These are phyloP conservation scores for Talaromyces atroroseus DNA, from an alignment of 2,329 filamentous ascomycete genomes.

Conservation along the genomic window DNA sequence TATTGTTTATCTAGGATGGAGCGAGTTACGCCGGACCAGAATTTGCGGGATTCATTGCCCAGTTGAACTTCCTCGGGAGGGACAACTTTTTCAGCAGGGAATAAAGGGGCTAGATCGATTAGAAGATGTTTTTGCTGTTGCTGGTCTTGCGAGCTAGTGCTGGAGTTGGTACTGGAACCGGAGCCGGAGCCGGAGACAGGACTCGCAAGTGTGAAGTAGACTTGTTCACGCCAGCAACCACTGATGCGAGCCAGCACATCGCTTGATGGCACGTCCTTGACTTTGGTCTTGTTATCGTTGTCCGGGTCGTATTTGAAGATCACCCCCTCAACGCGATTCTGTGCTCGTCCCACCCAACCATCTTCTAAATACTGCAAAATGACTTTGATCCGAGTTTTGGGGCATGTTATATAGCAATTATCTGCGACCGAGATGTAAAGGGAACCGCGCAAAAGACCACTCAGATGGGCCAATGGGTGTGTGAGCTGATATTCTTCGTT, in stretches of 20 bases:
- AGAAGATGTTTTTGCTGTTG: conserved; percentile 58
- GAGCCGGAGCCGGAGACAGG: conserved; percentile 16
- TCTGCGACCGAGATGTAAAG: conserved; percentile 88
- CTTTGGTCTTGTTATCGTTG: conserved; percentile 70
- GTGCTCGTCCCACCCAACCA: conserved; percentile 85
- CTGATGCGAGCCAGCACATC: conserved; percentile 77
- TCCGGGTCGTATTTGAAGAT: conserved; percentile 86
- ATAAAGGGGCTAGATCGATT: conserved; percentile 81
- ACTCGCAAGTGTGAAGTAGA: conserved; percentile 53
- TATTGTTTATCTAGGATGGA: conserved; percentile 82
- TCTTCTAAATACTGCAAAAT: conserved; percentile 93
- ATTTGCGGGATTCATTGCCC: conserved; percentile 78
- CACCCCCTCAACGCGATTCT: conserved; percentile 86
- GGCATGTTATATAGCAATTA: conserved; percentile 79
- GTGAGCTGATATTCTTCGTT: conserved; percentile 93
- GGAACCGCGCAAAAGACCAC: conserved; percentile 80
- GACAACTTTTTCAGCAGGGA: conserved; percentile 69
- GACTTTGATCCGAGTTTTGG: conserved; percentile 83
- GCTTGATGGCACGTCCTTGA: conserved; percentile 80
- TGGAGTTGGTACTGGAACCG: conserved; percentile 7
- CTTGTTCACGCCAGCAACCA: conserved; percentile 75
- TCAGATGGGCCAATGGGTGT: conserved; percentile 87
- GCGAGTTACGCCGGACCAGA: conserved; percentile 83
- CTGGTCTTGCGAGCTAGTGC: neutral
- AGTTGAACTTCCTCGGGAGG: conserved; percentile 75